Evolutionary conservation across 192 early-diverging fungal genomes (phyloP), one percentile per base, ranked within the genome.

Genomic region (Podila epicladia): DNA sequence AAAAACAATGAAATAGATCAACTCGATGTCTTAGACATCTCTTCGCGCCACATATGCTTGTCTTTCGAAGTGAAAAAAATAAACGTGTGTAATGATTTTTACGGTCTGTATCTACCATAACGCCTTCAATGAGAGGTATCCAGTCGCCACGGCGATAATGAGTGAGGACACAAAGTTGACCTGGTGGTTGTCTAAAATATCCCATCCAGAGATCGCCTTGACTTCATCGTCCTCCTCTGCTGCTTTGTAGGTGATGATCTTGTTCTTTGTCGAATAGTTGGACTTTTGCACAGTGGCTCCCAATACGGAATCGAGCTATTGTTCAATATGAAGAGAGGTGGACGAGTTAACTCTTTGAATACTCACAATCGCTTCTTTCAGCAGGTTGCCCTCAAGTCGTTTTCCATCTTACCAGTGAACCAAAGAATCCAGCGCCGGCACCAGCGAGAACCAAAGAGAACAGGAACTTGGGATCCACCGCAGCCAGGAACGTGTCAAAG

Each of bases 101-200:
- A 45, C 1, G 4, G 8, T 15, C 41, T 45, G 13, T 45, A 45
- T 45, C 53, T 32, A 80, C 60, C 65, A 73, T 19, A 80, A 32
- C 4, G 62, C 45, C n/a, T 65, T 73, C 41, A 48, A 69, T 1
- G 85, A 64, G 29, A 67, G 20, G 58, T 85, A 87, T 62, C 85
- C 90, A 45, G 82, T 86, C 3, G 85, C 33, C 13, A 74, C 32
- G 38, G 86, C 84, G 29, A 89, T 91, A 24, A 82, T 62, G 11
- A 91, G 63, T 0, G 93, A 94, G 19, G 91, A 89, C n/a, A 92
- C 63, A 84, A 94, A 92, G 67, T 94, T 73, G 60, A 92, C 93
- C 67, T 94, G 93, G 74, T 97, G 92, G 78, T 96, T 96, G 73
- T 93, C 92, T 64, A 97, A 72, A 24, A 96, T 73, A 50, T 92